Evolutionary conservation across 352 stramenopile species (phyloP), one percentile per base, ranked within the genome.

Genomic region (Phytophthora syringae): DNA sequence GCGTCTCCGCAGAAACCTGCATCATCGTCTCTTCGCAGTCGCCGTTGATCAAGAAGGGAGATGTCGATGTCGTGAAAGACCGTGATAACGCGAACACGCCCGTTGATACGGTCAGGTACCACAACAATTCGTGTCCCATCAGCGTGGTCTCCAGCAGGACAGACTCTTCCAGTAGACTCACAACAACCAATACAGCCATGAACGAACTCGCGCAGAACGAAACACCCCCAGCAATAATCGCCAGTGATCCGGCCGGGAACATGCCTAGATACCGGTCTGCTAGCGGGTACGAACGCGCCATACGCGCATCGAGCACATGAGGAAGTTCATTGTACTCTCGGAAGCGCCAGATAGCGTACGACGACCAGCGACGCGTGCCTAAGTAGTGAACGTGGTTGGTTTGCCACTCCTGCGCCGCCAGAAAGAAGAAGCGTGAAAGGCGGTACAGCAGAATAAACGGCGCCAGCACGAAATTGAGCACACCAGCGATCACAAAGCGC

Each of bases 251-350:
- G 27, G 88, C 86, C 2, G 88, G 89, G 76, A 99, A 99, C 68
- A 98, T 89, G 34, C 91, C 86, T 16, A 99, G 60, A 73, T 99
- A 99, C 4, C 87, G 78, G 34, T 98, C 88, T 2, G 96, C 95
- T 2, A 97, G 80, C 30, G 90, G 73, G 64, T 98, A 98, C 16
- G 92, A 98, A 15, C 93, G 86, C 34, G 82, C 86, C 56, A 99
- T 89, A 22, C 98, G 88, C n/a, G 87, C 81, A 60, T 99, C 95
- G 60, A 99, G 96, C 32, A 96, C 75, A 64, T 99, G 97, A n/a
- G 95, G 93, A 1, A 99, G 75, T 68, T 99, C 98, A 76, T 99
- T 99, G 81, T 99, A 99, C 80, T 99, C 97, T 45, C 97, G 86
- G 69, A 99, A 99, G 27, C 88, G 88, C 90, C 90, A 97, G 18